These are phyloP conservation scores for Ustilago trichophora DNA, from an alignment of 1,284 basidiomycete genomes.

Conservation along the genomic window DNA sequence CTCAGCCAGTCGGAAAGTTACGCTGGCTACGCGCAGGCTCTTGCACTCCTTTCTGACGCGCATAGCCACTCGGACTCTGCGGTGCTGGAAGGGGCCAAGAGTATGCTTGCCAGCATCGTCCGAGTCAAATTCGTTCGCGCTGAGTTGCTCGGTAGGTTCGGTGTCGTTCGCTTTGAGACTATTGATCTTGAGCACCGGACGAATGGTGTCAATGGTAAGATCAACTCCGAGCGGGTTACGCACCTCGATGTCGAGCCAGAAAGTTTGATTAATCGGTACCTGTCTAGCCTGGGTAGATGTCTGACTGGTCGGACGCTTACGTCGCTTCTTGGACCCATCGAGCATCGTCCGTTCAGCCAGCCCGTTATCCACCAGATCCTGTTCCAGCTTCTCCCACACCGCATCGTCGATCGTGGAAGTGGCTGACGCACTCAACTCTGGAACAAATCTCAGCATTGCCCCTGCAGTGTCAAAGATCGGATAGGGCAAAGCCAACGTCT, in stretches of 20 bases:
- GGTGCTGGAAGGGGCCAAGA: slow-evolving; percentile 10
- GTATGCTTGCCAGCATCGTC: slow-evolving; percentile 53
- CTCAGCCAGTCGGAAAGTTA: slow-evolving; percentile 68
- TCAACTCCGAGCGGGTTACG: slow-evolving; percentile 68
- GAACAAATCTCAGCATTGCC: slow-evolving; percentile 17
- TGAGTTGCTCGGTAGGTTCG: background rate
- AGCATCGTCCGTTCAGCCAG: slow-evolving; percentile 7
- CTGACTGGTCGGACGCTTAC: slow-evolving; percentile 18
- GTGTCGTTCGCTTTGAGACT: background rate
- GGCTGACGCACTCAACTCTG: slow-evolving; percentile 21
- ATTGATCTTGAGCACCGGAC: slow-evolving; percentile 9
- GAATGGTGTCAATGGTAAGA: slow-evolving; percentile 12
- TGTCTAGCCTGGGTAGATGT: slow-evolving; percentile 17
- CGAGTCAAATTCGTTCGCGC: slow-evolving; percentile 21
- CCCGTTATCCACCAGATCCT: slow-evolving; percentile 19
- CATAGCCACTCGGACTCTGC: slow-evolving; percentile 6
- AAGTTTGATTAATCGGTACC: slow-evolving; percentile 59
- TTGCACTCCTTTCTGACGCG: slow-evolving; percentile 12
- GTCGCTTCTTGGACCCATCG: slow-evolving; percentile 7
- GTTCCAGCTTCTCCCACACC: slow-evolving; percentile 32
- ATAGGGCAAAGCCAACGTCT: background rate
- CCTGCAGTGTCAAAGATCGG: slow-evolving; percentile 15
- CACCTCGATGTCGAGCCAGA: slow-evolving; percentile 67
- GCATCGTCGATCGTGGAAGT: slow-evolving; percentile 9
- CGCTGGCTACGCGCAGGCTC: slow-evolving; percentile 54